phyloP scores from a whole-genome alignment of 164 flowering plant species.

The Dillenia suffruticosa region DNA sequence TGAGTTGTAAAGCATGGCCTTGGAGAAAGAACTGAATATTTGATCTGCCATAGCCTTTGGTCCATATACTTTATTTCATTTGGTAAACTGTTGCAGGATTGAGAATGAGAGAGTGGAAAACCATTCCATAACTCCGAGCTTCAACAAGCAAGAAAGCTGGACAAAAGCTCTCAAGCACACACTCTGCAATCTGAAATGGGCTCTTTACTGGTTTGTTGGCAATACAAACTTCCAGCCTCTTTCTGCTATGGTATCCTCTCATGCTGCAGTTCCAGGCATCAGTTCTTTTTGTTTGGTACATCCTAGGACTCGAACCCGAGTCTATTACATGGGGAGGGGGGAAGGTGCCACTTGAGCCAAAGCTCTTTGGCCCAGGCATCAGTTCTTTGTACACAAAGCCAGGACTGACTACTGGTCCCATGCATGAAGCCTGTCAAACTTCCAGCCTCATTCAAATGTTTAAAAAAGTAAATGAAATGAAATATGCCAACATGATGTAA shows the following conservation, averaged over 20 bases:
- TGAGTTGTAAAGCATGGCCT: too few species aligned
- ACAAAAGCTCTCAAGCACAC: slow-evolving; percentile 98
- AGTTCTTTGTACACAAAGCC: slow-evolving; percentile 44
- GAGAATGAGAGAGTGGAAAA: slow-evolving; percentile 92
- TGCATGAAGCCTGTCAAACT: slow-evolving; percentile 15
- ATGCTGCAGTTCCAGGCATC: slow-evolving; percentile 40
- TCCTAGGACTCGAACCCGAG: too few species aligned
- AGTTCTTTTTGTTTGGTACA: too few species aligned
- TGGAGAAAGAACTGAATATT: too few species aligned
- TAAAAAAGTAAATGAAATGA: too few species aligned
- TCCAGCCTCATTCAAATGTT: not conserved
- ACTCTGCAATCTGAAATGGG: slow-evolving; percentile 94
- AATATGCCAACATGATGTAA: too few species aligned
- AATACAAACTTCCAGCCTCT: slow-evolving; percentile 90
- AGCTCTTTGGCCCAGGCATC: too few species aligned
- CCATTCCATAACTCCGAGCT: slow-evolving; percentile 88
- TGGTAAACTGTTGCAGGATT: slow-evolving; percentile 49
- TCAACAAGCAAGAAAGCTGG: slow-evolving; percentile 97
- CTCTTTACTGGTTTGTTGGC: slow-evolving; percentile 92
- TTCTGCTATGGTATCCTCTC: slow-evolving; percentile 45
- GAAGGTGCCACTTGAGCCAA: too few species aligned
- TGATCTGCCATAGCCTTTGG: too few species aligned
- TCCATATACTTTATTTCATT: not conserved
- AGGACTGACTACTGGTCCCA: slow-evolving; percentile 28
- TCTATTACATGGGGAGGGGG: too few species aligned